Percentiles rank a stretch among this genome's conserved stretches.
Conservation (phyloP, 345 rosid species). For the Durio zibethinus region DNA sequence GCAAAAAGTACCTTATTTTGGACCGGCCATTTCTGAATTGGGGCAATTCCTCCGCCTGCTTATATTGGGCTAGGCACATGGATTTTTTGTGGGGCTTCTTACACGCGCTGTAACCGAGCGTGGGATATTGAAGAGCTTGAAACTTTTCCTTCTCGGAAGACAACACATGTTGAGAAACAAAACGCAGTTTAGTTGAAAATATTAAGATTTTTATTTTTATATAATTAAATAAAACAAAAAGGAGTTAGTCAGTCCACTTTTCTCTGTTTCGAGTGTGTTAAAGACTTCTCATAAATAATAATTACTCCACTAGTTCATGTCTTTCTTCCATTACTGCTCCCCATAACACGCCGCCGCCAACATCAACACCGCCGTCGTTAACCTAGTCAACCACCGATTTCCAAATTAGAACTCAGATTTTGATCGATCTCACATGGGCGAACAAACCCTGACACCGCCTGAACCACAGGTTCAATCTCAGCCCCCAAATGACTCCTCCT, state of each 20-base stretch:
- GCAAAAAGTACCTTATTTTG: not conserved
- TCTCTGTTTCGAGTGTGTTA: not conserved
- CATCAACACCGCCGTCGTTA: not conserved
- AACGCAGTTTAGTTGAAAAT: not conserved
- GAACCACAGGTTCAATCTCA: conserved; percentile 30
- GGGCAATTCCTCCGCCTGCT: not conserved
- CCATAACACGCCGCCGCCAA: conserved; percentile 5
- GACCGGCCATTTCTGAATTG: not conserved
- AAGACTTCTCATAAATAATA: not conserved
- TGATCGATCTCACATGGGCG: conserved; percentile 59
- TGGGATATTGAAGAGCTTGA: not conserved
- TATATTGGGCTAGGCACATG: not conserved
- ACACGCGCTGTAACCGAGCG: conserved; percentile 9
- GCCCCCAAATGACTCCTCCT: conserved; percentile 20
- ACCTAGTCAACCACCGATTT: not conserved
- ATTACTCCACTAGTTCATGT: not conserved
- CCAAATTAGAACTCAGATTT: not conserved
- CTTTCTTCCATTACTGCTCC: conserved; percentile 15
- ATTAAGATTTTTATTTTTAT: not conserved
- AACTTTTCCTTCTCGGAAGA: not conserved
- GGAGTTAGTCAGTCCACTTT: not conserved
- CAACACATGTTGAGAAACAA: not conserved
- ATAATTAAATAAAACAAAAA: not conserved
- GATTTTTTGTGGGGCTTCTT: not conserved
- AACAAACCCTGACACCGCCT: conserved; percentile 48